phyloP scores from a whole-genome alignment of 495 filamentous ascomycete genomes.

The Penicillium roqueforti region DNA sequence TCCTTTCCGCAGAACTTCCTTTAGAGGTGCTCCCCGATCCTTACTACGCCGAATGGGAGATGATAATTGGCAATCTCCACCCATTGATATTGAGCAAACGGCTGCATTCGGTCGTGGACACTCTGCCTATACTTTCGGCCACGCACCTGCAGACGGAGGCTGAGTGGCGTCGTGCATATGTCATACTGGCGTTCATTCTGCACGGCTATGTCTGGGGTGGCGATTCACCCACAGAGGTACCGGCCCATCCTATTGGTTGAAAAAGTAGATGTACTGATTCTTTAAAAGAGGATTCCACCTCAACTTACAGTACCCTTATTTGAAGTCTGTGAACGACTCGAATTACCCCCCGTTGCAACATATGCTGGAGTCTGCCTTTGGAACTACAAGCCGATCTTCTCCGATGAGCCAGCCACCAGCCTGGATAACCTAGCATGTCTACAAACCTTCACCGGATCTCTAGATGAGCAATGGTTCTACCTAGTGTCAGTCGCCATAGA shows the following conservation, averaged over 20 bases:
- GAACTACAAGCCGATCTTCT: constrained; percentile 92
- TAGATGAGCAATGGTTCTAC: constrained; percentile 99
- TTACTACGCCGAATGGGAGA: constrained; percentile 94
- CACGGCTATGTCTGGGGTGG: constrained; percentile 97
- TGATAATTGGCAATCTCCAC: constrained; percentile 78
- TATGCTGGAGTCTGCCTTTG: constrained; percentile 89
- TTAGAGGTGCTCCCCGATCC: constrained; percentile 73
- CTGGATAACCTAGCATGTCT: constrained; percentile 81
- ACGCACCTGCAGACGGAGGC: constrained; percentile 70
- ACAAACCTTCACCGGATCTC: constrained; percentile 86
- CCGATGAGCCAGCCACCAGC: constrained; percentile 71
- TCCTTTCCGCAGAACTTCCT: constrained; percentile 80
- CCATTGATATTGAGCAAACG: constrained; percentile 77
- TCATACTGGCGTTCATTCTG: constrained; percentile 78
- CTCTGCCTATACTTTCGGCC: constrained; percentile 77
- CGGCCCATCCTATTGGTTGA: constrained; percentile 9
- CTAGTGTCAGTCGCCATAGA: constrained; percentile 93
- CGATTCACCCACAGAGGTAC: constrained; percentile 70
- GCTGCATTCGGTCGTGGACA: constrained; percentile 69
- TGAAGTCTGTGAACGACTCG: constrained; percentile 70
- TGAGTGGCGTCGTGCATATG: constrained; percentile 92
- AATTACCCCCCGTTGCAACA: constrained; percentile 89
- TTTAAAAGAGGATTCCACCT: constrained; percentile 71
- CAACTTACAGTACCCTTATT: constrained; percentile 80
- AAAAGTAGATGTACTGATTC: constrained; percentile 11